Base-by-base conservation (phyloP, 2,329 filamentous ascomycete genomes). In the Hansfordia pulvinata region DNA sequence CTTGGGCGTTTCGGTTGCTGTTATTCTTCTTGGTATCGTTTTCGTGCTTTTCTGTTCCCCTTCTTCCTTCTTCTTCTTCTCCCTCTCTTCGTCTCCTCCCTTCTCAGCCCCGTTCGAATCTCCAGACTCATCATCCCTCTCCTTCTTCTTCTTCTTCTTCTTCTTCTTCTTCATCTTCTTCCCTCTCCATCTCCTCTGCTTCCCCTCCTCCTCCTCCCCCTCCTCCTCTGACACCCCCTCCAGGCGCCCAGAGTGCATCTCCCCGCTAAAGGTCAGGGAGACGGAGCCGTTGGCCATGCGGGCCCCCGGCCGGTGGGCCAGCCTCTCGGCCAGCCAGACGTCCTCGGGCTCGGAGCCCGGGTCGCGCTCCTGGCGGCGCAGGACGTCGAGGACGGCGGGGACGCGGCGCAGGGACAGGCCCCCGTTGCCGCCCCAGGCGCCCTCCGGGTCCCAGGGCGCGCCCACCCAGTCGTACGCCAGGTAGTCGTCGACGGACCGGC, bases 391-490 rank as follows among this genome's bases (percentile, higher is more conserved):
- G 29, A 71, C 68, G 33, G 56, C 52, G 37, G 56, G 61, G 22
- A 70, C 62, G 10, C 65, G 54, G 26, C 67, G 53, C 14, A 71
- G 46, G 11, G 61, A 66, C 12, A 68, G 46, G 2, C 63, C 63
- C 10, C 63, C 63, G 35, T 67, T 67, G 18, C 63, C 63, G 26
- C 61, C 61, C 41, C 53, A 65, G 16, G 44, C 42, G 25, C 51
- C 53, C 25, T 32, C 32, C 1, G 46, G 49, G 34, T 49, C 46
- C 62, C 62, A 64, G 4, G 63, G 63, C 2, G 63, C 61, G 18
- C 63, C 63, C 23, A 64, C 54, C 61, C 62, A 71, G 44, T 67
- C 60, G 42, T 59, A 66, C 10, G 57, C 54, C 25, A 67, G 44
- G 42, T 54, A 69, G 30, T 63, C 58, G 39, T 69, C 59, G 17